phyloP scores from a whole-genome alignment of 345 rosid species.

The Eucalyptus albens region DNA sequence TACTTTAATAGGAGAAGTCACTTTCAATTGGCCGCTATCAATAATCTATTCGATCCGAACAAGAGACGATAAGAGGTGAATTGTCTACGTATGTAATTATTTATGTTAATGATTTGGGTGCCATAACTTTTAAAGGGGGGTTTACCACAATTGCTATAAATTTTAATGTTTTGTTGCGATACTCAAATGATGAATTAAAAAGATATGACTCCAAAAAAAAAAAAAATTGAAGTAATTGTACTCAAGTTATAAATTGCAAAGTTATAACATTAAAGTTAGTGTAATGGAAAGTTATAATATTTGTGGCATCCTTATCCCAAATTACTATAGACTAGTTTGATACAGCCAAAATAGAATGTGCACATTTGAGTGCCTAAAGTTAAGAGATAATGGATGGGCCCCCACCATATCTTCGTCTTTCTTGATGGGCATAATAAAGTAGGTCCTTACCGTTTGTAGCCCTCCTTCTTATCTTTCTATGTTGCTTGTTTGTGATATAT shows the following conservation, averaged over 20 bases:
- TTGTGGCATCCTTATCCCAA: background rate
- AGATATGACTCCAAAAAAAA: background rate
- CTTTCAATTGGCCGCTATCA: background rate
- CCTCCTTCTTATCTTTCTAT: background rate
- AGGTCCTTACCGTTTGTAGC: background rate
- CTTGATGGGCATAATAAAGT: background rate
- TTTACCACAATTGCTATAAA: background rate
- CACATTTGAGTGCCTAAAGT: background rate
- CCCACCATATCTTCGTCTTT: background rate
- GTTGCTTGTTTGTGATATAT: background rate
- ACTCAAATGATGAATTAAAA: background rate
- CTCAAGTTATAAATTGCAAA: background rate
- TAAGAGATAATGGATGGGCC: background rate
- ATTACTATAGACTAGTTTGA: background rate
- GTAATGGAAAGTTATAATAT: background rate
- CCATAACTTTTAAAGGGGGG: background rate
- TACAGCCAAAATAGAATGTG: background rate
- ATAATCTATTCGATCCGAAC: background rate
- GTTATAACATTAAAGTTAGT: background rate
- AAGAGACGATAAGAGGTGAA: background rate
- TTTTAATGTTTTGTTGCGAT: background rate
- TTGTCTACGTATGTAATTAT: background rate
- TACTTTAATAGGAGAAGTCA: background rate
- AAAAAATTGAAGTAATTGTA: background rate
- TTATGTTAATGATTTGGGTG: background rate